Base-by-base conservation (phyloP, 1,284 basidiomycete genomes). In the Retiboletus fuscus region DNA sequence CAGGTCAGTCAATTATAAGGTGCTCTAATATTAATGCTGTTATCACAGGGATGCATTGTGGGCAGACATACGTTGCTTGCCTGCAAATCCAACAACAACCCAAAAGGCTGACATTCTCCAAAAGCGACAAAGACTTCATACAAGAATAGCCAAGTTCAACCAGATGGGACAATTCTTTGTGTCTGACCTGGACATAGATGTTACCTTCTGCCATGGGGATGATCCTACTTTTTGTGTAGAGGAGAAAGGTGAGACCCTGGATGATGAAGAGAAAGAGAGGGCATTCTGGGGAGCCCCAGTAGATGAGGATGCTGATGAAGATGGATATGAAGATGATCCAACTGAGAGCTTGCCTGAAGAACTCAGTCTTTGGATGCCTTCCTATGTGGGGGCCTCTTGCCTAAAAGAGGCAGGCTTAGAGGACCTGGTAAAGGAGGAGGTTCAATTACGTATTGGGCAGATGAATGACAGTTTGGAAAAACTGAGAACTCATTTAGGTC, bases 401-500 rank as follows among this genome's bases (percentile, higher is more conserved):
- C 53, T 55, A 5, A 20, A 55, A 28, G 0, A 0, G 16, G 12
- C 28, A 11, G 53, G 0, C 15, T 30, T 55, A 20, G 20, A 55
- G 18, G 16, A 55, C 16, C 26, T 55, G 28, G 28, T 30, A 11
- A 55, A 55, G 8, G 10, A 58, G 34, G 57, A 60, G 39, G 7
- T 60, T 16, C 39, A 60, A 39, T 18, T 60, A 12, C 24, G 15
- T 15, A n/a, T 39, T 16, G 58, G 58, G n/a, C 58, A 60, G 30
- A 34, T 24, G 15, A 60, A 60, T 60, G 58, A 41, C 39, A 24
- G 30, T 15, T 60, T 60, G 41, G 61, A 75, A 13, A 66, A 71
- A 24, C 67, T 75, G 3, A 30, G 66, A 47, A 64, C 61, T 24
- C 65, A 72, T 10, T 43, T 75, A 3, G 71, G 71, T 8, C 58